Evolutionary conservation across 2,329 filamentous ascomycete genomes (phyloP), one percentile per base, ranked within the genome.

Genomic region (Microcyclospora tardicrescens): DNA sequence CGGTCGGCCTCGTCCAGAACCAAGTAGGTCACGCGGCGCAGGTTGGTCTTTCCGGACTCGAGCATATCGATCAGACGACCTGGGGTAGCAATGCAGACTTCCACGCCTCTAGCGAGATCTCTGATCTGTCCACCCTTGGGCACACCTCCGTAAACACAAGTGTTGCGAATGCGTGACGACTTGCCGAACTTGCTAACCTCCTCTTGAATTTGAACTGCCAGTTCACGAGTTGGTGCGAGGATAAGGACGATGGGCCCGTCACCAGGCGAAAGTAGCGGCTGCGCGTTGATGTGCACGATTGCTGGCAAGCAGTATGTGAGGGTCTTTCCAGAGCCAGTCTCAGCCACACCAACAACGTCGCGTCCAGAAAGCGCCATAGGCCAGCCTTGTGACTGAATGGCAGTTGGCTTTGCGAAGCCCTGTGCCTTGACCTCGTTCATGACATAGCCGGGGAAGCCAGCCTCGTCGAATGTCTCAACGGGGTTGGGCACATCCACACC

Each of bases 261-360:
- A 43, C 91, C 91, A 30, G 85, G 89, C 16, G 87, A 84, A 46
- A 98, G 78, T 33, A 98, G 83, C 52, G 91, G 91, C 66, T 98
- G 91, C 35, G 91, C 91, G 67, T 98, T 96, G 73, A 98, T 98
- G 74, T 98, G 91, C 45, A 98, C 91, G 52, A 98, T 98, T 40
- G 91, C 84, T 42, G 91, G 91, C 52, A 98, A 77, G 67, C 89
- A 96, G 71, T 98, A 98, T 38, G 87, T 95, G 50, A 98, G 74
- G 4, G 91, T 98, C 80, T 98, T 98, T 73, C 91, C 91, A 49
- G 91, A 98, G 62, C 91, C 91, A 43, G 91, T 98, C 73, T 98
- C 91, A 56, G 91, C 91, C 68, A 98, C 94, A 78, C 91, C 91
- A 56, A 96, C 89, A 44, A 96, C 89, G 62, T 98, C 91, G 54